Evolutionary conservation across 2,329 filamentous ascomycete species (phyloP).

Genomic region (Achaetomium macrosporum): DNA sequence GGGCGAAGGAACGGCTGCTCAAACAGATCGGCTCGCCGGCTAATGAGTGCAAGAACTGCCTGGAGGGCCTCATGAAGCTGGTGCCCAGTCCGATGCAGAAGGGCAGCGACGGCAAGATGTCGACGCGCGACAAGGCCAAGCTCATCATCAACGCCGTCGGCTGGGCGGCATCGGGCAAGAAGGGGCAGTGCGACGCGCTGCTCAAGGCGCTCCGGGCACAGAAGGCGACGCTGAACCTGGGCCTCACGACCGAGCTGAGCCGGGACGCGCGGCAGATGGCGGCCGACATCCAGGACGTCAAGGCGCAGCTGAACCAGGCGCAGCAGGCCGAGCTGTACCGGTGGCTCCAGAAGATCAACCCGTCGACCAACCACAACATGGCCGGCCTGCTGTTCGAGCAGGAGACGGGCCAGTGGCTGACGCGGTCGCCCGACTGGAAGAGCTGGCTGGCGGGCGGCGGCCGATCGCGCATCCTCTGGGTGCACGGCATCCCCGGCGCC

Average conservation of each 20-base stretch:
- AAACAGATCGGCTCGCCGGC: not conserved
- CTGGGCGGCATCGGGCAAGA: constrained; percentile 2
- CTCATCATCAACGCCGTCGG: not conserved
- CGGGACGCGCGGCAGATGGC: not conserved
- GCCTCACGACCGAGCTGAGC: constrained; percentile 3
- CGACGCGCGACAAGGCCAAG: not conserved
- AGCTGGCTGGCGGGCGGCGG: constrained; percentile 11
- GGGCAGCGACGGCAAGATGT: not conserved
- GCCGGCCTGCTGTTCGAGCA: constrained; percentile 10
- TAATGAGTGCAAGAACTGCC: not conserved
- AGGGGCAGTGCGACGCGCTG: not conserved
- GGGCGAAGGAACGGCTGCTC: not conserved
- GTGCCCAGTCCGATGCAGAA: not conserved
- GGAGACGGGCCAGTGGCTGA: constrained; percentile 14
- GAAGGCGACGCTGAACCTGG: constrained; percentile 4
- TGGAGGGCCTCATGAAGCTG: constrained; percentile 2
- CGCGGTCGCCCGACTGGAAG: constrained; percentile 10
- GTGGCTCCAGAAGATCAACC: constrained; percentile 1
- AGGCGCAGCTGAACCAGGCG: not conserved
- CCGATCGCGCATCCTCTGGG: constrained; percentile 10
- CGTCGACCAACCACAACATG: constrained; percentile 2
- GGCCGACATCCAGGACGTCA: constrained; percentile 2
- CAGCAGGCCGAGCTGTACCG: not conserved
- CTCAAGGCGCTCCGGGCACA: not conserved
- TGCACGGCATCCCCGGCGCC: constrained; percentile 19